Evolutionary conservation across 108 stramenopile genomes (phyloP), one percentile per base, ranked within the genome.

Genomic region (Stephanodiscus minutulus): DNA sequence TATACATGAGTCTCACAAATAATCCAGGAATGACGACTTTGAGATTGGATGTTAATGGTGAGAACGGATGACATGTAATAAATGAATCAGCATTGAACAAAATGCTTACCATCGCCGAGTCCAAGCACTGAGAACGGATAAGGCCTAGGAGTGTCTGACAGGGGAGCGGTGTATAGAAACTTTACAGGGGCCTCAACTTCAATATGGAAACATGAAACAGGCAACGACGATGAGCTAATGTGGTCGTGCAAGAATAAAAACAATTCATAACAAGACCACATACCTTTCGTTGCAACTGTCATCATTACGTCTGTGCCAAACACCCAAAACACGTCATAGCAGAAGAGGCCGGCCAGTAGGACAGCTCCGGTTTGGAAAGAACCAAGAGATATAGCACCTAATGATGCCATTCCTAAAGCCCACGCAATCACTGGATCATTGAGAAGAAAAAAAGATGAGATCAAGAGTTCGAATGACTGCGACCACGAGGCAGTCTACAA

Each of bases 281-380:
- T 31, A 58, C 57, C 57, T 49, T 65, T 74, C 9, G 79, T 85
- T 20, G 85, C 85, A 12, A 86, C 85, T 6, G 84, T 86, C 83
- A 82, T 60, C 72, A 73, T 69, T 27, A 70, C 72, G 28, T 72
- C 72, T 25, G 72, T 64, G 7, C 72, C 72, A 37, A 72, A 72
- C 48, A 86, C 85, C 83, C 84, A 86, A 70, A 82, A 88, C 1
- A 88, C 81, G 61, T 88, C 87, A 74, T 88, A 88, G 56, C 77
- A 72, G 57, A 88, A 88, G 17, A 88, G 65, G 13, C 87, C 87
- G 24, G 58, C 81, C 41, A 88, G 61, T 15, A 88, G 49, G 18
- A 88, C 48, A 15, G 78, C 70, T 13, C 82, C 87, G 25, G 85
- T 83, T 29, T 81, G 49, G 24, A 74, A 82, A 29, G 76, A 73